phyloP scores from a whole-genome alignment of 331 rosid species.

The Quercus tomentella region DNA sequence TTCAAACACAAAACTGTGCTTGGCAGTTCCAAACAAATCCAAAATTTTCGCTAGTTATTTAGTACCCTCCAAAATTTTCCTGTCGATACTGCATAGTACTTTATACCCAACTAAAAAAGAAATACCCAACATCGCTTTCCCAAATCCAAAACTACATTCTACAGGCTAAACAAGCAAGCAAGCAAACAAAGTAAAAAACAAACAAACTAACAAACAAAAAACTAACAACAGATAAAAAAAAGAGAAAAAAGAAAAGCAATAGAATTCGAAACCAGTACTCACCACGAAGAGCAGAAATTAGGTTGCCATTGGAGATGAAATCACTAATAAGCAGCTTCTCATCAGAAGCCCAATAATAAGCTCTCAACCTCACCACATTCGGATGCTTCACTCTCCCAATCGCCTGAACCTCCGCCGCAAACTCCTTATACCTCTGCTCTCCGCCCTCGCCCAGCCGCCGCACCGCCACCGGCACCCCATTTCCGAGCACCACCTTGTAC shows the following conservation, averaged over 20 bases:
- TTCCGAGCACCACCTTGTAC: conserved; percentile 93
- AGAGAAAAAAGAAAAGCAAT: too few species aligned
- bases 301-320: conserved; percentile 84
- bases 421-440: conserved; percentile 89
- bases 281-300: conserved; percentile 83
- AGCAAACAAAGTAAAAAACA: neutral
- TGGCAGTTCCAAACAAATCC: too few species aligned
- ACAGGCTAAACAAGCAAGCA: neutral
- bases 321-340: conserved; percentile 96
- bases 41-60: too few species aligned
- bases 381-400: conserved; percentile 95
- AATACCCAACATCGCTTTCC: too few species aligned
- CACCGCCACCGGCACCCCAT: conserved; percentile 97
- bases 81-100: too few species aligned
- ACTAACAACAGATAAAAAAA: too few species aligned
- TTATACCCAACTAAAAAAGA: too few species aligned
- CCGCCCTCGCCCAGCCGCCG: conserved; percentile 97
- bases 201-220: neutral
- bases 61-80: too few species aligned
- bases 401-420: conserved; percentile 82
- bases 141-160: neutral
- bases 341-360: conserved; percentile 95
- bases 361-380: conserved; percentile 72
- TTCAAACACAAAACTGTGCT: too few species aligned
- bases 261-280: neutral